A percentile compares a stretch with the other conserved stretches of the same genome.
Evolutionary conservation across 306 rosid genomes (phyloP).

Genomic region (Prunus dulcis): DNA sequence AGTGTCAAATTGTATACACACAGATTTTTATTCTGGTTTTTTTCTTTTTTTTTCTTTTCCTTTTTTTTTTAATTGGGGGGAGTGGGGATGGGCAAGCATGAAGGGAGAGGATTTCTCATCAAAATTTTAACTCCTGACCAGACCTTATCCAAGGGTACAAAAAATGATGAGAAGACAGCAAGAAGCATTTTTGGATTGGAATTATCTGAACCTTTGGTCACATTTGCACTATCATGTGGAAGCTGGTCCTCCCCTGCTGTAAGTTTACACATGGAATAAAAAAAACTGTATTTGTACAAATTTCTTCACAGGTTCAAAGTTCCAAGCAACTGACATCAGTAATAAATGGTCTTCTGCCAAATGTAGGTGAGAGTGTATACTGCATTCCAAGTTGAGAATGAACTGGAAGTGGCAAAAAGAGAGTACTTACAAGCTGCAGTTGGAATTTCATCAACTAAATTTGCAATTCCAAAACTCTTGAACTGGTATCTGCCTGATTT

Average conservation of each 20-base stretch:
- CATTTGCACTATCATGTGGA: conserved; percentile 94
- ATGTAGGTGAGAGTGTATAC: conserved; percentile 91
- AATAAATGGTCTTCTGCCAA: conserved; percentile 22
- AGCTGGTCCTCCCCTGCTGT: conserved; percentile 99
- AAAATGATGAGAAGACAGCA: conserved; percentile 60
- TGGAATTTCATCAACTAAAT: conserved; percentile 60
- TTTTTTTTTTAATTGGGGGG: too few relatives aligned
- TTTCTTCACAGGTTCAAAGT: background rate
- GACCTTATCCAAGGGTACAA: conserved; percentile 62
- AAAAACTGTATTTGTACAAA: background rate
- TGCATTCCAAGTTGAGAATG: conserved; percentile 78
- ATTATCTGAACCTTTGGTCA: conserved; percentile 90
- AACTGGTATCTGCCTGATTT: conserved; percentile 89
- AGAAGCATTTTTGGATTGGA: conserved; percentile 76
- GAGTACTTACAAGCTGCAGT: conserved; percentile 84
- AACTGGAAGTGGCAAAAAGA: conserved; percentile 81
- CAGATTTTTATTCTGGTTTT: background rate
- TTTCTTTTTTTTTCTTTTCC: background rate
- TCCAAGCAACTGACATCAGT: background rate
- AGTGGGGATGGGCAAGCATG: background rate
- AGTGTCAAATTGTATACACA: conserved; percentile 15
- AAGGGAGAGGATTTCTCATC: conserved; percentile 17
- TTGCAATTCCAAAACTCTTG: conserved; percentile 74
- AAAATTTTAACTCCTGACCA: conserved; percentile 30
- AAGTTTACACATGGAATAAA: conserved; percentile 36